Percentiles rank a stretch among this genome's conserved stretches.
Evolutionary conservation across 495 filamentous ascomycete species (phyloP).

Genomic region (Annulohypoxylon maeteangense): DNA sequence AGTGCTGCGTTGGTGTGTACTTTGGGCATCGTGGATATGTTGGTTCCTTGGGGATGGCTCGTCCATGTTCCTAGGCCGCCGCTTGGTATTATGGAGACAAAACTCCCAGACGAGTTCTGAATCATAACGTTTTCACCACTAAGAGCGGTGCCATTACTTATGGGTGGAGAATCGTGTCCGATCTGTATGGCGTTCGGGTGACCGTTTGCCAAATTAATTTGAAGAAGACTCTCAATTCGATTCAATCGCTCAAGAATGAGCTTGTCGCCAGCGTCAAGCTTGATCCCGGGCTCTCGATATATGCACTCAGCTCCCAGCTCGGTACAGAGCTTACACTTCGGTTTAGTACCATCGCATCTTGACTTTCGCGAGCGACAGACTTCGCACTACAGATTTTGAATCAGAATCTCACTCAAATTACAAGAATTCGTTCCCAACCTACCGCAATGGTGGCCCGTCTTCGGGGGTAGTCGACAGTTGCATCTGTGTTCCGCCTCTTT

Average conservation of each 20-base stretch:
- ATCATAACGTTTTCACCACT: slow-evolving; percentile 71
- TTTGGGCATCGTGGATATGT: slow-evolving; percentile 87
- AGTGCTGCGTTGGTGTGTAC: slow-evolving; percentile 82
- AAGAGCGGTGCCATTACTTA: slow-evolving; percentile 74
- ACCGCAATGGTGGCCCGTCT: slow-evolving; percentile 78
- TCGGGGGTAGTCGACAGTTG: slow-evolving; percentile 73
- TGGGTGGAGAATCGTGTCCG: slow-evolving; percentile 69
- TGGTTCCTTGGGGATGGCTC: slow-evolving; percentile 64
- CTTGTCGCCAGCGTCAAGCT: slow-evolving; percentile 86
- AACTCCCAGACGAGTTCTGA: slow-evolving; percentile 54
- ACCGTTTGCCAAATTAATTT: slow-evolving; percentile 68
- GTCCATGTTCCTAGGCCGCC: slow-evolving; percentile 80
- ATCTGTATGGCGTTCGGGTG: slow-evolving; percentile 56
- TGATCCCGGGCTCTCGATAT: slow-evolving; percentile 87
- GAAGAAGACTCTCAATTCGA: slow-evolving; percentile 80
- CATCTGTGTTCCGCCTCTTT: slow-evolving; percentile 74
- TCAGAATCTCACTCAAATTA: slow-evolving; percentile 41
- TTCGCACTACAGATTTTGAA: slow-evolving; percentile 70
- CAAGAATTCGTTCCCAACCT: slow-evolving; percentile 49
- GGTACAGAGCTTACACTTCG: slow-evolving; percentile 84
- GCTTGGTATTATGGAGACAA: slow-evolving; percentile 68
- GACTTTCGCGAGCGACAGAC: slow-evolving; percentile 87
- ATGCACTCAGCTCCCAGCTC: slow-evolving; percentile 85
- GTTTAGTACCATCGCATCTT: slow-evolving; percentile 82
- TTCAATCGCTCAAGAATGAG: slow-evolving; percentile 80